phyloP scores from a whole-genome alignment of 164 flowering plant species.

The Platanus orientalis region DNA sequence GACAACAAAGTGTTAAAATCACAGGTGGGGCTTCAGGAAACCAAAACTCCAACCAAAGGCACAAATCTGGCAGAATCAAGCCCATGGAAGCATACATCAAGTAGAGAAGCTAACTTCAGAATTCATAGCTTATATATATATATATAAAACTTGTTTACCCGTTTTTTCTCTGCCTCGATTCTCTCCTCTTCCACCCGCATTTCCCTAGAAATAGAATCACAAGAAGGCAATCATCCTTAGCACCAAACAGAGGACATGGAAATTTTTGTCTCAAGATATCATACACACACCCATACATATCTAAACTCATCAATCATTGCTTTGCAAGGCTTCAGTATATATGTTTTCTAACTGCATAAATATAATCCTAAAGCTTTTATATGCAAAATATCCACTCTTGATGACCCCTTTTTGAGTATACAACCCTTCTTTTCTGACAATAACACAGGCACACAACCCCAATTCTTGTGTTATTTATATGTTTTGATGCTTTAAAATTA shows the following conservation, averaged over 20 bases:
- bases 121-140: neutral
- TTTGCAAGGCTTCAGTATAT: too few species aligned
- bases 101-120: neutral
- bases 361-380: too few species aligned
- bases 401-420: too few species aligned
- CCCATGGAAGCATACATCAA: neutral
- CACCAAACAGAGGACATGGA: neutral
- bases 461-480: too few species aligned
- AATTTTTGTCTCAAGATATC: neutral
- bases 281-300: neutral
- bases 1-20: neutral
- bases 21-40: neutral
- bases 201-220: slow-evolving; percentile 43
- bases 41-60: too few species aligned
- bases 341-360: too few species aligned
- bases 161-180: slow-evolving; percentile 74
- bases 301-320: neutral
- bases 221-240: neutral
- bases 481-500: too few species aligned
- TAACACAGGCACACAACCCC: too few species aligned
- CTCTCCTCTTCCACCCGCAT: slow-evolving; percentile 70
- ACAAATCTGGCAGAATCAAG: too few species aligned
- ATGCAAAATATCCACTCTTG: too few species aligned
- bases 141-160: slow-evolving; percentile 38
- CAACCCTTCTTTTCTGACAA: too few species aligned